Base-by-base conservation (phyloP, 345 rosid genomes). In the Eucalyptus cloeziana region DNA sequence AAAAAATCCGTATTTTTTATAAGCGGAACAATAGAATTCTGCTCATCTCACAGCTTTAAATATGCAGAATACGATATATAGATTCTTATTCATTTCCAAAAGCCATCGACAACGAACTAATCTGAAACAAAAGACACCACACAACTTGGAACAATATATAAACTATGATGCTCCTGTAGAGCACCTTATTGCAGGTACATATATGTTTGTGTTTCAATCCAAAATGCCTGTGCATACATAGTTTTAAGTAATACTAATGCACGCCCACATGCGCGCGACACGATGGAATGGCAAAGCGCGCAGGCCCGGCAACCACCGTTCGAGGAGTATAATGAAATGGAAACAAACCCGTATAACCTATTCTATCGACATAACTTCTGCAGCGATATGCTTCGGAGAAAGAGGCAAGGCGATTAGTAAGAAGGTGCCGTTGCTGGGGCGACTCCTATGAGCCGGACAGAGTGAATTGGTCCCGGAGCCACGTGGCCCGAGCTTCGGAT, bases 401-500 rank as follows among this genome's bases (percentile, higher is more conserved):
- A 33, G 81, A 71, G 21, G 44, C 44, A 2, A 33, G 31, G 52
- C 17, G 62, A 56, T 49, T 31, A 81, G 83, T 45, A 60, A 47
- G 14, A 81, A 88, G 93, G 93, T 71, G 93, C n/a, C 90, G 71
- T 8, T 11, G 93, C 90, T 4, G 94, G 92, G 6, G 92, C 91
- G 10, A 37, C 8, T 19, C 17, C 62, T 9, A 27, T 7, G 89
- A 52, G 88, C 79, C 89, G 87, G 62, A 22, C 89, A 0, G 91
- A 8, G 2, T 86, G 87, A 52, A 90, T 37, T 16, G 96, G 96
- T 87, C 93, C 97, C 11, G 94, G 93, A 43, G 96, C 96, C 31
- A 87, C 94, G 37, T 89, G 31, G 5, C 97, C 97, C 3, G 97
- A 94, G 94, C 98, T 97, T 58, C 89, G 87, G 60, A 96, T 92